Conservation (phyloP, 1,139 yeast genomes). For the Zhuliangozyma parablackwelliae region DNA sequence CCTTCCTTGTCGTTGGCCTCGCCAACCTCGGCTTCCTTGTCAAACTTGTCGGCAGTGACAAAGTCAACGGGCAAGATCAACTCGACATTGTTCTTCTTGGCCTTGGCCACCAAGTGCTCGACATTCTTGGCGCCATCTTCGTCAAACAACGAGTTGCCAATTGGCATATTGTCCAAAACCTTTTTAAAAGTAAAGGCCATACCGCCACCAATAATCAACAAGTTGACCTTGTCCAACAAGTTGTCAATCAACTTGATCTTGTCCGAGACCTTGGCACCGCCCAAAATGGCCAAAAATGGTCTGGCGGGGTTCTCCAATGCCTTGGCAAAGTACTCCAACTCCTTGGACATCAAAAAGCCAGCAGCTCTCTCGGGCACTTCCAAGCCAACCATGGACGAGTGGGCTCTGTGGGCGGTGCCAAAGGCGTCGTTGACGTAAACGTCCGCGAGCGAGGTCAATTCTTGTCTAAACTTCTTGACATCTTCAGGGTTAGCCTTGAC, state of each 20-base stretch:
- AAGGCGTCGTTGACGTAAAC: constrained; percentile 96
- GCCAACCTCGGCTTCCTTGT: constrained; percentile 81
- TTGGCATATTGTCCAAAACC: constrained; percentile 75
- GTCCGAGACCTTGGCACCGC: constrained; percentile 98
- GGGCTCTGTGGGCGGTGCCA: constrained; percentile 99
- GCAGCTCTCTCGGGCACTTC: constrained; percentile 92
- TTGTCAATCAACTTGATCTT: constrained; percentile 96
- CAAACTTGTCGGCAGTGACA: constrained; percentile 89
- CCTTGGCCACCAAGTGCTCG: constrained; percentile 84
- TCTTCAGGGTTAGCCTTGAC: constrained; percentile 81
- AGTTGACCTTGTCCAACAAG: constrained; percentile 89
- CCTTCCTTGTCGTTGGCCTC: constrained; percentile 81
- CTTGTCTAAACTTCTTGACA: constrained; percentile 80
- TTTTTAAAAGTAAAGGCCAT: constrained; percentile 98
- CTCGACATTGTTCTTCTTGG: constrained; percentile 90
- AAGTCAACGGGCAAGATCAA: constrained; percentile 90
- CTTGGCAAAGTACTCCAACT: constrained; percentile 91
- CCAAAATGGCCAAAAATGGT: constrained; percentile 95
- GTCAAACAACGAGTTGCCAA: constrained; percentile 88
- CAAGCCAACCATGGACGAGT: constrained; percentile 96
- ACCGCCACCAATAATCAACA: constrained; percentile 95
- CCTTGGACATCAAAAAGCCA: constrained; percentile 96
- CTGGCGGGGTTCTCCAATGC: constrained; percentile 95
- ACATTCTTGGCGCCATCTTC: constrained; percentile 92
- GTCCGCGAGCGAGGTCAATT: constrained; percentile 86